A percentile compares a stretch with the other conserved stretches of the same genome.
These are phyloP conservation scores for Pilasporangium apinafurcum DNA, from an alignment of 352 stramenopile genomes.

Conservation along the genomic window DNA sequence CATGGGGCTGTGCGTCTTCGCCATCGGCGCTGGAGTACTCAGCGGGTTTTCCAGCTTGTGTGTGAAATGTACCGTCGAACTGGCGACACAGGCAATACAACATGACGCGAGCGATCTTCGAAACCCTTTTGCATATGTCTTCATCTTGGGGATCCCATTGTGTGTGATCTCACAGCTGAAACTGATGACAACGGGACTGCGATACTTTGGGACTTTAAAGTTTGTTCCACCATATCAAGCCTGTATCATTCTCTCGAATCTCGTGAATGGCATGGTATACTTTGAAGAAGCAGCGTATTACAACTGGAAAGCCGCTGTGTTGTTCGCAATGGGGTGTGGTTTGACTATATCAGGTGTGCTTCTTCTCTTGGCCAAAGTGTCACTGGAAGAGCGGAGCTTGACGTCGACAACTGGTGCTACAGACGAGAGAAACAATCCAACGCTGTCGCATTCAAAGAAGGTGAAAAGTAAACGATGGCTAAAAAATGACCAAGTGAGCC, in stretches of 20 bases:
- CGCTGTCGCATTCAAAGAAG: no score
- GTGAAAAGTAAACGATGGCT: no score
- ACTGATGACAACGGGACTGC: slow-evolving; percentile 22
- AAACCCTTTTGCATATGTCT: slow-evolving; percentile 15
- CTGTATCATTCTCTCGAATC: slow-evolving; percentile 40
- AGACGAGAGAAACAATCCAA: no score
- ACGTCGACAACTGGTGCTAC: no score
- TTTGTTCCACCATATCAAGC: slow-evolving; percentile 35
- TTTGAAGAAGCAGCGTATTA: slow-evolving; percentile 26
- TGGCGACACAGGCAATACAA: slow-evolving; percentile 14
- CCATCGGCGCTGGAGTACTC: slow-evolving; percentile 20
- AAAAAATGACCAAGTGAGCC: no score
- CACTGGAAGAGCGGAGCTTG: no score
- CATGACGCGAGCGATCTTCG: slow-evolving; percentile 13
- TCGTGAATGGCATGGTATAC: slow-evolving; percentile 32
- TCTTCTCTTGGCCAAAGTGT: no score
- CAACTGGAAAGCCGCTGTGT: slow-evolving; percentile 6
- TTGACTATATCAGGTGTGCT: slow-evolving; percentile 25
- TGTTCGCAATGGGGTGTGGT: slow-evolving; percentile 18
- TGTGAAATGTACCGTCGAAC: slow-evolving; percentile 28
- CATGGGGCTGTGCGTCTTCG: slow-evolving; percentile 17
- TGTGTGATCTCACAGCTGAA: slow-evolving; percentile 25
- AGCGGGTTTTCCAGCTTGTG: slow-evolving; percentile 31
- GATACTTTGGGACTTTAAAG: slow-evolving; percentile 36
- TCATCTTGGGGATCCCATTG: slow-evolving; percentile 15